Conservation (phyloP, 352 stramenopile species). For the Globisporangium cederbergense region DNA sequence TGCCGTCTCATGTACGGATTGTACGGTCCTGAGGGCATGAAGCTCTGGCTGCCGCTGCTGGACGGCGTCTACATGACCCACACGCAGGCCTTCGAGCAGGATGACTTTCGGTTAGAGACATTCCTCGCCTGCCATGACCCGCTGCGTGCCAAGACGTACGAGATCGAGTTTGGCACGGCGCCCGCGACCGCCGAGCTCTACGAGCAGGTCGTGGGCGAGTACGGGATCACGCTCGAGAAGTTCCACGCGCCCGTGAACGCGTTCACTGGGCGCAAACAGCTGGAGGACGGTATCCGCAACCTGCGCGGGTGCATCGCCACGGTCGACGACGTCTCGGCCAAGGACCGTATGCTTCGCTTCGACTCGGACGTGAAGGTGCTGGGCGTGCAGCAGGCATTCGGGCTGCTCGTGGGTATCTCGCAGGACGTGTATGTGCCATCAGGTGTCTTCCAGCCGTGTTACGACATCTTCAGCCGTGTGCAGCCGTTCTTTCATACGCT, state of each 20-base stretch:
- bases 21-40: constrained; percentile 72
- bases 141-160: constrained; percentile 75
- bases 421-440: constrained; percentile 81
- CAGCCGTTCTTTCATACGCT: constrained; percentile 81
- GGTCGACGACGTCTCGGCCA: constrained; percentile 52
- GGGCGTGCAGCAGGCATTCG: constrained; percentile 60
- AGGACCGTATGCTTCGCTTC: constrained; percentile 72
- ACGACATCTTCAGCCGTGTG: constrained; percentile 72
- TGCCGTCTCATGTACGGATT: constrained; percentile 67
- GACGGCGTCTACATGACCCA: constrained; percentile 72
- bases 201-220: constrained; percentile 68
- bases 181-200: constrained; percentile 61
- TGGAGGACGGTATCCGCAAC: constrained; percentile 40
- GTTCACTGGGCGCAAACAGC: constrained; percentile 14
- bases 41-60: constrained; percentile 70
- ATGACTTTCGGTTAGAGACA: constrained; percentile 42
- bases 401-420: constrained; percentile 69
- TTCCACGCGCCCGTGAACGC: constrained; percentile 26
- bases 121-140: constrained; percentile 80
- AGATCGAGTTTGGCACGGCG: constrained; percentile 74
- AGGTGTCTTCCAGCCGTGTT: constrained; percentile 53
- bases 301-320: constrained; percentile 52
- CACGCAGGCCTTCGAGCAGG: constrained; percentile 54
- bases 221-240: constrained; percentile 54
- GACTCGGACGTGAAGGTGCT: constrained; percentile 74